Base-by-base conservation (phyloP, 768 basidiomycete species). In the Tricholoma saponaceum region DNA sequence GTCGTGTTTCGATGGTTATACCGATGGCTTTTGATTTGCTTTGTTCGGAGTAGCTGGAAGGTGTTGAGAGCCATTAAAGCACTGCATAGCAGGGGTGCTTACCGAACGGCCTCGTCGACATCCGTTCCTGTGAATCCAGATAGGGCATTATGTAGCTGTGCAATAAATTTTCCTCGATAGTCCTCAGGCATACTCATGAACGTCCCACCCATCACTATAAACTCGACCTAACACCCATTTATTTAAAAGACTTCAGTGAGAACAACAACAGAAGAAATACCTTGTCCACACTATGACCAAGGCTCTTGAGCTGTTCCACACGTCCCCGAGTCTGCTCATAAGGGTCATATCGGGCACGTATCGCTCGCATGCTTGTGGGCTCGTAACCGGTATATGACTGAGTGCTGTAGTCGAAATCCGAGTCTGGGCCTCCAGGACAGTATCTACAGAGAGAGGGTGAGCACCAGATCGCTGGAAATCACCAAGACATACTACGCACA, bases 171-270 rank as follows among this genome's bases (percentile, higher is more conserved):
- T 59, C 84, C 86, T 59, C 97, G 84, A 70, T 99, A 98, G 46
- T 94, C 92, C 70, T 98, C 95, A 35, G 95, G 91, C 90, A 98
- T 96, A 68, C 95, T 98, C 95, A 99, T 98, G 72, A 99, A 99
- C 10, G 97, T 99, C 46, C 97, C 97, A 22, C 97, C 97, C 97
- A 98, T 98, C 60, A 96, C 81, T 62, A 97, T 98, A 64, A 87
- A 90, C 64, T 92, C 91, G 28, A 93, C 88, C 90, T 91, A 51
- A 37, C 33, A 18, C 37, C 43, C 20, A 3, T 20, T 35, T 47
- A 43, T 14, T 20, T 33, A 54, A 50, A 22, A 26, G 44, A n/a
- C 28, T 26, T 23, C n/a, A n/a, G 25, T 43, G 28, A 18, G 25
- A 44, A 25, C 9, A 14, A 30, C n/a, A 18, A 41, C 10, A 8